Percentiles rank a stretch among this genome's conserved stretches.
Conservation (phyloP, 768 basidiomycete genomes). For the Suillus ampliporus region DNA sequence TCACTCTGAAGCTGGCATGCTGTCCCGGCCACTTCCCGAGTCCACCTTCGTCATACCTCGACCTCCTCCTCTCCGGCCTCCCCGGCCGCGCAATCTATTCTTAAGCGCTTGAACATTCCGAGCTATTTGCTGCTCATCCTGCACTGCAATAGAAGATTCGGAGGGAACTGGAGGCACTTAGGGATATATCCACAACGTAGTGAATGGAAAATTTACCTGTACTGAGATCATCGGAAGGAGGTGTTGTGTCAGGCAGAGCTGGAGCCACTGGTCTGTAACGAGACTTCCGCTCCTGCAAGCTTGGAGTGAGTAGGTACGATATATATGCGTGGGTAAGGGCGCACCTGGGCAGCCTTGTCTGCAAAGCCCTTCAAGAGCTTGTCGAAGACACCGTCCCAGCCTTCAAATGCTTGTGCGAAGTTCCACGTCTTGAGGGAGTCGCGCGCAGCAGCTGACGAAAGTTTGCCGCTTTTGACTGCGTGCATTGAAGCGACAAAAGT, state of each 20-base stretch:
- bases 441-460: constrained; percentile 35
- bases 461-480: constrained; percentile 55
- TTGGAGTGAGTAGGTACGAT: constrained; percentile 10
- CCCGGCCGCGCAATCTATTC: constrained; percentile 78
- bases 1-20: constrained; percentile 73
- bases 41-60: constrained; percentile 53
- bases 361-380: constrained; percentile 76
- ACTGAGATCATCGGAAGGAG: constrained; percentile 62
- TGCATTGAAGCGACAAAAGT: constrained; percentile 86
- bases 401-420: constrained; percentile 70
- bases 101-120: constrained; percentile 92
- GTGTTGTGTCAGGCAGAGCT: constrained; percentile 44
- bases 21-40: constrained; percentile 63
- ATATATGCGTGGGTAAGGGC: constrained; percentile 14
- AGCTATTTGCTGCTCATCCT: constrained; percentile 90
- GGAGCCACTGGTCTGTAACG: constrained; percentile 52
- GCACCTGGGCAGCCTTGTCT: constrained; percentile 72
- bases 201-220: constrained; percentile 50
- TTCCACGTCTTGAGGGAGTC: constrained; percentile 59
- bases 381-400: constrained; percentile 85
- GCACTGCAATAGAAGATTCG: constrained; percentile 53
- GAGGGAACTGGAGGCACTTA: constrained; percentile 46
- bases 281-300: constrained; percentile 70
- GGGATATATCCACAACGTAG: background rate
- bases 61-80: constrained; percentile 63